Evolutionary conservation across 768 basidiomycete species (phyloP), one percentile per base, ranked within the genome.

Genomic region (Collybia sp.): DNA sequence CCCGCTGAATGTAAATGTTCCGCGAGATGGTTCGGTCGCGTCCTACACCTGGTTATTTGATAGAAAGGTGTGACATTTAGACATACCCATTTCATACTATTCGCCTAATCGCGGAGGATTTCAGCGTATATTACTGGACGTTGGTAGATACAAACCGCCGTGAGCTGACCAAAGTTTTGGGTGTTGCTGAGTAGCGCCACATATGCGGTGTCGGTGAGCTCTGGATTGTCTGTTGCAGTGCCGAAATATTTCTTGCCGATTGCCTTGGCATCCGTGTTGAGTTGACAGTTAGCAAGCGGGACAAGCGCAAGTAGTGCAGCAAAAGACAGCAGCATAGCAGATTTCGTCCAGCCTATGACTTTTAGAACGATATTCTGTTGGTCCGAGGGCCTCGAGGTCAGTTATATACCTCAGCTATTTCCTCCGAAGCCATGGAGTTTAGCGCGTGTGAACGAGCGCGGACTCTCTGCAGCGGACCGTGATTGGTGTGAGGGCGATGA

Each of bases 41-140:
- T 76, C 75, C 77, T 79, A 45, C 3, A 30, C 10, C 8, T 25
- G 25, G 11, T 15, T 38, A 5, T 15, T 9, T 34, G 11, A 12
- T 3, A 30, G 13, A 12, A 30, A 40, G 25, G 9, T 39, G 0
- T 41, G 16, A 19, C 31, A n/a, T 18, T 16, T 38, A 36, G 19
- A 50, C 62, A 30, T 48, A 73, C 76, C 76, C 77, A 79, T 72
- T 80, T 79, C 76, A 78, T 76, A 48, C 67, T 70, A 53, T 77
- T 77, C n/a, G 63, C 62, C 62, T 65, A 35, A 25, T 46, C 20
- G 5, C 25, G 25, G 4, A 25, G 3, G 25, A 25, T 25, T 25
- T 25, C 8, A 25, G 25, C 25, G 25, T 8, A 25, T 8, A 25
- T 30, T 30, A 10, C 40, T 20, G 42, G 12, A 13, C 13, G 17